Evolutionary conservation across 106 monocot species (phyloP).

Genomic region (Phalaenopsis aphrodite): DNA sequence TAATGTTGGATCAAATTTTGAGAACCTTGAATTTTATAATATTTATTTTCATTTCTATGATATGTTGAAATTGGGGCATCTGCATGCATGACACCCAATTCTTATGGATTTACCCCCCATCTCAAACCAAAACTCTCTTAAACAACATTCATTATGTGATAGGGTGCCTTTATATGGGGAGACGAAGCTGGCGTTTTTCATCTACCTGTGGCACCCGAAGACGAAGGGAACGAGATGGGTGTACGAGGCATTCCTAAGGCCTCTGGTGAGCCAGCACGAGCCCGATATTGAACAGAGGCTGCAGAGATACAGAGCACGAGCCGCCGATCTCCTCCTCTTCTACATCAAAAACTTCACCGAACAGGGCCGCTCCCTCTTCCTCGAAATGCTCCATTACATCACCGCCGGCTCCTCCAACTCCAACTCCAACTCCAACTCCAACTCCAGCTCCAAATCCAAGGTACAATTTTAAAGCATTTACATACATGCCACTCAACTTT

Average conservation of each 20-base stretch:
- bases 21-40: too few species aligned
- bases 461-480: background rate
- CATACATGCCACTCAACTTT: background rate
- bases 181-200: constrained; percentile 46
- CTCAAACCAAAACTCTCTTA: too few species aligned
- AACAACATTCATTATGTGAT: too few species aligned
- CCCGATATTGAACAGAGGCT: constrained; percentile 26
- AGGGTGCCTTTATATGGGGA: constrained; percentile 48
- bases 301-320: constrained; percentile 16
- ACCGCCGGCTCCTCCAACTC: constrained; percentile 7
- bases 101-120: too few species aligned
- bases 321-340: constrained; percentile 21
- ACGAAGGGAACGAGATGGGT: constrained; percentile 27
- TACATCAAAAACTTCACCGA: constrained; percentile 32
- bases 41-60: too few species aligned
- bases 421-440: background rate
- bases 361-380: constrained; percentile 16
- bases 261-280: constrained; percentile 23
- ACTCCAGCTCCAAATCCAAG: background rate
- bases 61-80: too few species aligned
- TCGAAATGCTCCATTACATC: constrained; percentile 19
- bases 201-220: constrained; percentile 53
- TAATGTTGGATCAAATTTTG: too few species aligned
- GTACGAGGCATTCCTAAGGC: constrained; percentile 24
- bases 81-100: too few species aligned